phyloP scores from a whole-genome alignment of 106 monocot species.

The Phalaenopsis aphrodite region DNA sequence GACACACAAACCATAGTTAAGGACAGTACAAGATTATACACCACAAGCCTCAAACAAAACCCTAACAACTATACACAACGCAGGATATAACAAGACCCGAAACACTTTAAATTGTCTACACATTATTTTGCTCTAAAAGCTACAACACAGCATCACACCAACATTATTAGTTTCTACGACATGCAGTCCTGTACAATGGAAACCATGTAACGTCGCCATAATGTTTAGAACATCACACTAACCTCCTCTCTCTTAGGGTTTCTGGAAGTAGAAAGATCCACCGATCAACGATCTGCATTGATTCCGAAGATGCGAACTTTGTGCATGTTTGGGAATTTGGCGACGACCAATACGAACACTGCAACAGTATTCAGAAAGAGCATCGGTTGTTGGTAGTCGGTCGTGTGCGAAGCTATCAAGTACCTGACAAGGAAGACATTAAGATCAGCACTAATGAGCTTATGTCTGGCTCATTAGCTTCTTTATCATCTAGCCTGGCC shows the following conservation, averaged over 20 bases:
- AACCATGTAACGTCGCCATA: background rate
- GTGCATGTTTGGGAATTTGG: conserved; percentile 43
- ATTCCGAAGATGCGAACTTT: conserved; percentile 43
- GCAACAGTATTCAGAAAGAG: conserved; percentile 30
- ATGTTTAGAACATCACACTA: background rate
- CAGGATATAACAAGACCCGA: background rate
- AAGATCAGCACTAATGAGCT: background rate
- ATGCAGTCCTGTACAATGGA: background rate
- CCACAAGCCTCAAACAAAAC: background rate
- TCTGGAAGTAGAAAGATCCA: background rate
- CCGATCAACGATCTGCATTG: conserved; percentile 20
- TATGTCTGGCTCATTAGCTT: too few relatives aligned
- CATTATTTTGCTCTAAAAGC: background rate
- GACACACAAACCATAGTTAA: too few relatives aligned
- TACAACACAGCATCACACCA: background rate
- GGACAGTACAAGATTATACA: too few relatives aligned
- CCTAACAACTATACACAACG: too few relatives aligned
- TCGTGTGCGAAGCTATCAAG: conserved; percentile 46
- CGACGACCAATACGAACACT: conserved; percentile 27
- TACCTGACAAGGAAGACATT: conserved; percentile 18
- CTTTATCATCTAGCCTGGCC: too few relatives aligned
- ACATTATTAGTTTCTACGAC: background rate
- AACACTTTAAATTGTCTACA: background rate
- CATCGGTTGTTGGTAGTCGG: conserved; percentile 36
- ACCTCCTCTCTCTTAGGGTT: background rate